Evolutionary conservation across 176 grass and related monocot species (phyloP), one percentile per base, ranked within the genome.

Genomic region (Eragrostis nindensis): DNA sequence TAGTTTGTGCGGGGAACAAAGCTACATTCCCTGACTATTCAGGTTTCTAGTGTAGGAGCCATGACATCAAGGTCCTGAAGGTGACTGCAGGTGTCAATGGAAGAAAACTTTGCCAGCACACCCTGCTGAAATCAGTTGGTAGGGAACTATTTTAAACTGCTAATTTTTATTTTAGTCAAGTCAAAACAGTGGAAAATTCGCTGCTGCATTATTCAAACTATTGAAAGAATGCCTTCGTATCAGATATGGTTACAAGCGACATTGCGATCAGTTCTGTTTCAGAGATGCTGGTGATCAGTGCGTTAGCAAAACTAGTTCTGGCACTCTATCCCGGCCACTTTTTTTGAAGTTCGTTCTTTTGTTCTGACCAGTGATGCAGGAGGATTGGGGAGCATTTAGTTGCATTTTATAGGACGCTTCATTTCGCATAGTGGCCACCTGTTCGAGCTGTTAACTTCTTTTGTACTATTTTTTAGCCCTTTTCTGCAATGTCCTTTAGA

Each of bases 1-100:
- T 82, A 91, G 57, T 80, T 83, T 39, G 18, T 65, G 32, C 52
- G 66, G 27, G 82, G 38, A 68, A n/a, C n/a, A n/a, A 27, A 17
- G 21, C 19, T 47, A 65, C 17, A 83, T 83, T 68, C 5, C 2
- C 45, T 81, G 17, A 26, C 44, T 7, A 53, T 42, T 52, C 52
- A 68, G 67, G 7, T 55, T 25, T 14, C 40, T 67, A 89, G 70
- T 30, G 68, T 71, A 63, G 2, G 54, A 50, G 19, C 60, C 8
- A 19, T 27, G 42, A 61, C 66, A 48, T 69, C 18, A 29, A 32
- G 57, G 25, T 64, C 17, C 48, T 38, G 26, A 74, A 60, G 39
- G 8, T 45, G 75, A 60, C 44, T 47, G 13, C 30, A 49, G 53
- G 6, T 77, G 39, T 19, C 47, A 22, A 39, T 17, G 14, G 82